Conservation (phyloP, 371 early-diverging fungal genomes). For the Rhizomucor miehei region DNA sequence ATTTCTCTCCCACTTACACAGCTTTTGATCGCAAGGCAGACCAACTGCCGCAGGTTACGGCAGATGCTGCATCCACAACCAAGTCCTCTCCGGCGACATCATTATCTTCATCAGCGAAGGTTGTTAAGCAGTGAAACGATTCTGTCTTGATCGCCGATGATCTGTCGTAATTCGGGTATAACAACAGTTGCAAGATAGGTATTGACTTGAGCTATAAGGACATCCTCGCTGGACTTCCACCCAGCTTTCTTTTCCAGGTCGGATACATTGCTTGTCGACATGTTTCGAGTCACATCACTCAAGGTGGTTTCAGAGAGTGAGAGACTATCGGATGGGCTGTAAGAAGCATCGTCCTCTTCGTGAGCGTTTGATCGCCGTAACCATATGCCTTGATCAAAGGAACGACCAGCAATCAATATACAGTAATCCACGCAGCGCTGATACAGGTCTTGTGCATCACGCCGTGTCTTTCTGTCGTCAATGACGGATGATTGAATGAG, state of each 20-base stretch:
- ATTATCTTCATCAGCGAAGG: no score
- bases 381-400: conserved; percentile 78
- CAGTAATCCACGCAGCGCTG: conserved; percentile 75
- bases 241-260: conserved; percentile 47
- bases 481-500: conserved; percentile 40
- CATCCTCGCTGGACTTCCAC: conserved; percentile 49
- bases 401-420: conserved; percentile 72
- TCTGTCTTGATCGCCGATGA: conserved; percentile 74
- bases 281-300: conserved; percentile 24
- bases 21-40: conserved; percentile 20
- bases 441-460: conserved; percentile 69
- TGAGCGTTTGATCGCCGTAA: conserved; percentile 50
- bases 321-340: conserved; percentile 13
- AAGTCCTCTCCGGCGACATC: no score
- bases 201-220: conserved; percentile 47
- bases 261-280: conserved; percentile 39
- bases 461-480: conserved; percentile 64
- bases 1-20: conserved; percentile 17
- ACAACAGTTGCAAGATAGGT: conserved; percentile 53
- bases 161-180: conserved; percentile 63
- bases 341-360: conserved; percentile 24
- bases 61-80: no score
- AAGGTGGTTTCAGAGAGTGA: conserved; percentile 14
- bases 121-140: conserved; percentile 64
- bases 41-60: no score